phyloP scores from a whole-genome alignment of 2,329 filamentous ascomycete genomes.

The Esteya vermicola region DNA sequence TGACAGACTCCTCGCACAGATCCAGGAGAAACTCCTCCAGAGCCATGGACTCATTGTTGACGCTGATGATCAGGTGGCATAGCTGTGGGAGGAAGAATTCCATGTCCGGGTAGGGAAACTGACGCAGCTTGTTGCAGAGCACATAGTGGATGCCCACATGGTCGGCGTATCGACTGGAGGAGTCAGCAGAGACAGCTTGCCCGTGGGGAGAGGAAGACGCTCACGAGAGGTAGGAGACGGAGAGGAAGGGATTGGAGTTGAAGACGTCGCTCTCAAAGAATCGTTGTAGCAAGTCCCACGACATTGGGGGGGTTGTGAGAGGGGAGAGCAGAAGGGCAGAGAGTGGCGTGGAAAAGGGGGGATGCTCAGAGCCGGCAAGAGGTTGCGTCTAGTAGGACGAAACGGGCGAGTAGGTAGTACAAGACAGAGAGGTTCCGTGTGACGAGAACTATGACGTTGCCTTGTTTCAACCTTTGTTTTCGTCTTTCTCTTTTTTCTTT shows the following conservation, averaged over 20 bases:
- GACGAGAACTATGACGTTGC: no score
- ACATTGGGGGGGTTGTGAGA: slow-evolving; percentile 32
- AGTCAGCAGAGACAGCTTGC: slow-evolving; percentile 1
- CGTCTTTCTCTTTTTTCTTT: background rate
- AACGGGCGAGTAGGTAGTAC: no score
- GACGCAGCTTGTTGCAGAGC: slow-evolving; percentile 74
- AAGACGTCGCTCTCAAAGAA: slow-evolving; percentile 92
- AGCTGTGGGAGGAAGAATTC: slow-evolving; percentile 84
- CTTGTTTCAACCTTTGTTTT: background rate
- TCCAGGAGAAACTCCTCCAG: slow-evolving; percentile 78
- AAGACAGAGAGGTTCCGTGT: no score
- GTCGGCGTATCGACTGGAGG: slow-evolving; percentile 63
- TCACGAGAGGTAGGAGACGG: slow-evolving; percentile 80
- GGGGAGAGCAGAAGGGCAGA: background rate
- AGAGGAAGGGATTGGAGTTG: slow-evolving; percentile 79
- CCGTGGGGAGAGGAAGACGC: slow-evolving; percentile 2
- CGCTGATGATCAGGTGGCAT: slow-evolving; percentile 76
- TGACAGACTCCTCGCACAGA: slow-evolving; percentile 76
- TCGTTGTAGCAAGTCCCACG: slow-evolving; percentile 78
- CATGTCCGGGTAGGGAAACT: slow-evolving; percentile 82
- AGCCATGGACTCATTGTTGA: slow-evolving; percentile 85
- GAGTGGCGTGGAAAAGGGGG: background rate
- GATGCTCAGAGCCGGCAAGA: no score
- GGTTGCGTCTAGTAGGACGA: no score
- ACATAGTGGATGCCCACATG: slow-evolving; percentile 85